These are phyloP conservation scores for Volutella citrinella DNA, from an alignment of 2,329 filamentous ascomycete species.

Conservation along the genomic window DNA sequence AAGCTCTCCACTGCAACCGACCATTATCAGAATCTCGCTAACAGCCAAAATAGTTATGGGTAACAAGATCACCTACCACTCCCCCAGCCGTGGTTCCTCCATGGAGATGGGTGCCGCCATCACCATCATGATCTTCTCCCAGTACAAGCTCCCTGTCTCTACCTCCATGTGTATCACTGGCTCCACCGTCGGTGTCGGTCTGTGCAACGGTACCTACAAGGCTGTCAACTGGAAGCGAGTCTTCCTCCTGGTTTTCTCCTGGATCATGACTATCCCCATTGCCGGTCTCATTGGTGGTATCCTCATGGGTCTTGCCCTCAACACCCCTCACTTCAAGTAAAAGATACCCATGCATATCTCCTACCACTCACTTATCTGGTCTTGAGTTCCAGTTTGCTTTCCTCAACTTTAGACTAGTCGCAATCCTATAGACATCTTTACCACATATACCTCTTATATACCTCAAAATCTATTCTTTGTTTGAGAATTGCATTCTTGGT, in stretches of 20 bases:
- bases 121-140: constrained; percentile 72
- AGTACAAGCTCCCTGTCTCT: constrained; percentile 72
- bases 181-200: constrained; percentile 72
- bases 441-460: too few relatives aligned
- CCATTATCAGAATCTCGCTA: too few relatives aligned
- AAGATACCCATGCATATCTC: too few relatives aligned
- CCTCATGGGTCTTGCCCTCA: constrained; percentile 38
- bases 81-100: constrained; percentile 54
- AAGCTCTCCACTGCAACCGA: too few relatives aligned
- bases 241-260: constrained; percentile 62
- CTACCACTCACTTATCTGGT: too few relatives aligned
- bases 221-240: constrained; percentile 77
- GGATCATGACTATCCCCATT: constrained; percentile 46
- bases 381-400: too few relatives aligned
- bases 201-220: constrained; percentile 69
- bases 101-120: constrained; percentile 81
- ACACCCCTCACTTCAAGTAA: constrained; percentile 40
- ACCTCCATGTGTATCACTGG: constrained; percentile 80
- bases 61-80: constrained; percentile 75
- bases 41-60: constrained; percentile 61
- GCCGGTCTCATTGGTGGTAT: constrained; percentile 39
- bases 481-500: too few relatives aligned
- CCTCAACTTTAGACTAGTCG: too few relatives aligned
- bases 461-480: too few relatives aligned
- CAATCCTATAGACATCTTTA: too few relatives aligned